phyloP scores from a whole-genome alignment of 2,329 filamentous ascomycete species.

The Colletotrichum agaves region DNA sequence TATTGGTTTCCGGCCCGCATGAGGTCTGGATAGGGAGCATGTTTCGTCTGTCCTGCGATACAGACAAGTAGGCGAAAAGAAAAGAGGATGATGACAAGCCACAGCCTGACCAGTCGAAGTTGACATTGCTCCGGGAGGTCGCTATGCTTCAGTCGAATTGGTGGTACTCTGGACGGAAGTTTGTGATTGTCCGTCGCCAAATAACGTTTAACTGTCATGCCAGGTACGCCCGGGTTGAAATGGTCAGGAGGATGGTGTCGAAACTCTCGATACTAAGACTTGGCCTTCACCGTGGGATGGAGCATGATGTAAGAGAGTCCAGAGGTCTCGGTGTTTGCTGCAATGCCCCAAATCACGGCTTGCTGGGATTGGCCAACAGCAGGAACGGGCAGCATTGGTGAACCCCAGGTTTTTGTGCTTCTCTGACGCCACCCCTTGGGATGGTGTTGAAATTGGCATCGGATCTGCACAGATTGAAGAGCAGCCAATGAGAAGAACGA shows the following conservation, averaged over 20 bases:
- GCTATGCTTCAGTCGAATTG: slow-evolving; percentile 9
- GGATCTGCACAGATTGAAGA: slow-evolving; percentile 1
- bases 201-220: slow-evolving; percentile 29
- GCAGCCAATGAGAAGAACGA: slow-evolving; percentile 18
- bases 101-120: slow-evolving; percentile 20
- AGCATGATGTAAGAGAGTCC: slow-evolving; percentile 5
- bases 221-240: slow-evolving; percentile 25
- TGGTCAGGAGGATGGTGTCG: slow-evolving; percentile 31
- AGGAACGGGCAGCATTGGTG: background rate
- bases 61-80: slow-evolving; percentile 8
- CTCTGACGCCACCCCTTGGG: slow-evolving; percentile 29
- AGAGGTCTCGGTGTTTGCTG: background rate
- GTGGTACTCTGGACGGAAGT: background rate
- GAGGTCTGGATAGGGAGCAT: slow-evolving; percentile 6
- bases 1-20: background rate
- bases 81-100: slow-evolving; percentile 14
- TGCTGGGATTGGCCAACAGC: slow-evolving; percentile 19
- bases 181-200: slow-evolving; percentile 26
- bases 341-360: background rate
- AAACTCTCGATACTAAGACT: slow-evolving; percentile 26
- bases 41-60: slow-evolving; percentile 11
- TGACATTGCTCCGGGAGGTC: slow-evolving; percentile 9
- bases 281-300: slow-evolving; percentile 1
- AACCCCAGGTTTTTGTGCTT: slow-evolving; percentile 22
- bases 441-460: slow-evolving; percentile 23